Evolutionary conservation across 352 stramenopile species (phyloP).

Genomic region (Heterotrichella gracilis): DNA sequence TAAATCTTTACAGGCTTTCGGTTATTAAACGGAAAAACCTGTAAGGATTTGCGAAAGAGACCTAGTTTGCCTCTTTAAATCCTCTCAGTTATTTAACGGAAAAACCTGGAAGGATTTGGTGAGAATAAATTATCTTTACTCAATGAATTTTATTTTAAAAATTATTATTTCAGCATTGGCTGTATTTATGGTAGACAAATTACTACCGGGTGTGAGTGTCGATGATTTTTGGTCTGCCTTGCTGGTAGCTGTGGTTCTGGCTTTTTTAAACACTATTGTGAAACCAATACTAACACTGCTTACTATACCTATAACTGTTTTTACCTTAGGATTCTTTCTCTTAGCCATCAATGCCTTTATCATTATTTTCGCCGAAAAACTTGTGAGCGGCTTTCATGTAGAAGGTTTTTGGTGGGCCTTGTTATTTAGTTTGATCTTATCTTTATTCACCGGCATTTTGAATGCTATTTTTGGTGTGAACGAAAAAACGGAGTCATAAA

Average conservation of each 20-base stretch:
- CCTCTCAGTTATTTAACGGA: too few species aligned
- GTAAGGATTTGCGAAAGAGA: too few species aligned
- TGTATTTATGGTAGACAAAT: not conserved
- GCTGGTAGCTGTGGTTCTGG: not conserved
- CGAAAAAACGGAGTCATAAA: too few species aligned
- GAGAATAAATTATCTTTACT: too few species aligned
- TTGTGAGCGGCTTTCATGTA: not conserved
- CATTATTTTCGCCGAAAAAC: slow-evolving; percentile 9
- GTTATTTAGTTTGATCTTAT: slow-evolving; percentile 4
- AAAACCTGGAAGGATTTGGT: too few species aligned
- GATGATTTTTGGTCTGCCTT: not conserved
- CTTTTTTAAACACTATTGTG: slow-evolving; percentile 8
- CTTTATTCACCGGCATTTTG: not conserved
- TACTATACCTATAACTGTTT: not conserved
- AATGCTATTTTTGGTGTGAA: not conserved
- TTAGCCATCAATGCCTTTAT: slow-evolving; percentile 5
- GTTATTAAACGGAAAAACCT: too few species aligned
- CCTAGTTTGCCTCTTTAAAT: too few species aligned
- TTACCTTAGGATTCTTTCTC: not conserved
- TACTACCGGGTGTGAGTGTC: not conserved
- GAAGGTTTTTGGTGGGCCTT: not conserved
- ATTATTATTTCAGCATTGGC: not conserved
- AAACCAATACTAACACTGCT: not conserved
- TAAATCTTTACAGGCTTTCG: too few species aligned
- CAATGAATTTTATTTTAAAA: not conserved